Evolutionary conservation across 495 filamentous ascomycete species (phyloP), one percentile per base, ranked within the genome.

Genomic region (Lindgomyces ingoldianus): DNA sequence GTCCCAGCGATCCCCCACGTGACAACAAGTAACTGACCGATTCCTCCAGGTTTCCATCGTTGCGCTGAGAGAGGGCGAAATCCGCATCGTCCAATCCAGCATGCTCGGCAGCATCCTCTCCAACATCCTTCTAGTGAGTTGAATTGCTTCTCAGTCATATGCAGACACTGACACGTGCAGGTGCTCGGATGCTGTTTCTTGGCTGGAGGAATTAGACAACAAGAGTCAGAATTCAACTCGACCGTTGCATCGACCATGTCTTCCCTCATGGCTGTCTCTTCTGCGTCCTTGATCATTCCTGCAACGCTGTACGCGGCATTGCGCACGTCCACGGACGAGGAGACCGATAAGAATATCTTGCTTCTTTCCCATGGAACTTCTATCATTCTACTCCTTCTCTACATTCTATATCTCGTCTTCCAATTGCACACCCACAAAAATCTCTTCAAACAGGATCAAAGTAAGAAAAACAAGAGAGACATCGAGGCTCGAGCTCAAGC

Each of bases 41-140:
- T 57, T 8, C 11, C 25, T 8, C 4, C 57, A 96, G 91, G 91
- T 98, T 74, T 96, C 91, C 77, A 90, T 98, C 62, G 88, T 98
- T 57, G 94, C 94, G 6, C 80, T 98, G 55, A 85, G 81, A 61
- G 84, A 93, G 63, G 85, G 86, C 36, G 86, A 98, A 76, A 93
- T 97, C 71, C 87, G 95, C 64, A 92, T 98, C 55, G 94, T 98
- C 3, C 95, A 98, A 77, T 87, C 94, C 39, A 96, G 91, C 71
- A 98, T 98, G 94, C 87, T 98, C 19, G 94, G 94, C 36, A 94
- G 90, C 73, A 96, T 98, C 62, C 80, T 98, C 26, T 98, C 94
- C 51, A 98, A 98, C 70, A 89, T 97, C 56, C 83, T 98, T 12
- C 83, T 98, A 22, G 94, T 72, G 61, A 49, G 65, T 59, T 64